These are phyloP conservation scores for Prunus yedoensis DNA, from an alignment of 331 rosid genomes.

Conservation along the genomic window DNA sequence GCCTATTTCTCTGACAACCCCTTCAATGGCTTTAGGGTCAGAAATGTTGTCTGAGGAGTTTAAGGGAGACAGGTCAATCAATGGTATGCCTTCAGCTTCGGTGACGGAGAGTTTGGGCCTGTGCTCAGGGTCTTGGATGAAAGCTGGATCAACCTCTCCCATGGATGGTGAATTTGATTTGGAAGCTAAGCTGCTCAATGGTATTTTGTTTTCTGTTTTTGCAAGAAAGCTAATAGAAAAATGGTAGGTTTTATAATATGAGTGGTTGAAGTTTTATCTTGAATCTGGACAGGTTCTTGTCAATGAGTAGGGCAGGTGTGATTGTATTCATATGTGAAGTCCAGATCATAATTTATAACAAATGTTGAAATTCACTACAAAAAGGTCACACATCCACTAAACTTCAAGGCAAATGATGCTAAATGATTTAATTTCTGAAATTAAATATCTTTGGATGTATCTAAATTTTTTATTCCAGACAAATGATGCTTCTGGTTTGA, in stretches of 20 bases:
- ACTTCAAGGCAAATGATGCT: neutral
- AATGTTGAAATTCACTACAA: neutral
- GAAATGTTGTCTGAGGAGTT: neutral
- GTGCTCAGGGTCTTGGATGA: constrained; percentile 62
- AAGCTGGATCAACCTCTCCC: constrained; percentile 53
- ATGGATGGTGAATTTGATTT: constrained; percentile 13
- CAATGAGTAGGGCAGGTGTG: neutral
- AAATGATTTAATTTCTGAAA: neutral
- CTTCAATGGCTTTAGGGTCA: constrained; percentile 25
- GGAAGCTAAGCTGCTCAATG: no score
- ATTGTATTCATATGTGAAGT: no score
- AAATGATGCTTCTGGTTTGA: neutral
- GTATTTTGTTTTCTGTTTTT: neutral
- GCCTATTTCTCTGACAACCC: constrained; percentile 45
- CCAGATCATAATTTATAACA: neutral
- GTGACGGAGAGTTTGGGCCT: constrained; percentile 35
- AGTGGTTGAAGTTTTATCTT: no score
- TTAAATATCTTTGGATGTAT: neutral
- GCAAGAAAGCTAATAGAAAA: neutral
- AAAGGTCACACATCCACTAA: neutral
- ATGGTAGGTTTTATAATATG: neutral
- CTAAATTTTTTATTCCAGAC: no score
- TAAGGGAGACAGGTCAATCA: constrained; percentile 47
- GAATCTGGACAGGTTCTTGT: neutral
- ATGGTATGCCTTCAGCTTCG: constrained; percentile 47